These are phyloP conservation scores for Globisporangium carolinianum DNA, from an alignment of 352 stramenopile species.

Conservation along the genomic window DNA sequence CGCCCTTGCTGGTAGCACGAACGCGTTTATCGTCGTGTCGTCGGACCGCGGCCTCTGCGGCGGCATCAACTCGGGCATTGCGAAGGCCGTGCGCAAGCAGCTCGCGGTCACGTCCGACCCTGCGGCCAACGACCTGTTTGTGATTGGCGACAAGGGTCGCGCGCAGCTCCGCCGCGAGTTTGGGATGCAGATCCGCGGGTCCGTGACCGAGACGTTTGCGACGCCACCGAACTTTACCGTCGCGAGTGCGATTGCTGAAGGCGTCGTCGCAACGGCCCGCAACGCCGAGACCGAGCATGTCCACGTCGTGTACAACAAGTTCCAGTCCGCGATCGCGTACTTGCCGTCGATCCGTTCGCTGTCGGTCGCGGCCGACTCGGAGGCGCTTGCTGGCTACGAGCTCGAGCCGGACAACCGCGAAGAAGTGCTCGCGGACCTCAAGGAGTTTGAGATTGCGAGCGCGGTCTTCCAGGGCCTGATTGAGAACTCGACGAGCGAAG, in stretches of 20 bases:
- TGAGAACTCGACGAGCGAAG: conserved; percentile 96
- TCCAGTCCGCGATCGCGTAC: conserved; percentile 95
- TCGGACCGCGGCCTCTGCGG: conserved; percentile 98
- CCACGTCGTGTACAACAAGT: conserved; percentile 97
- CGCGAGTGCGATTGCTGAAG: conserved; percentile 88
- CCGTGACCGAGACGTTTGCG: conserved; percentile 79
- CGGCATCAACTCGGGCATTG: conserved; percentile 96
- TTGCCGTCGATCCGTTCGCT: conserved; percentile 86
- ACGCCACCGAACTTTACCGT: conserved; percentile 89
- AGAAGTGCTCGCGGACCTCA: conserved; percentile 95
- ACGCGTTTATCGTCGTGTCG: conserved; percentile 93
- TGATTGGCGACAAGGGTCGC: conserved; percentile 97
- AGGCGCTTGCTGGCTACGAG: conserved; percentile 91
- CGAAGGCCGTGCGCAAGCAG: conserved; percentile 85
- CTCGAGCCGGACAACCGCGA: conserved; percentile 97
- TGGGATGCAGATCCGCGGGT: conserved; percentile 49
- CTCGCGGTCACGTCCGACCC: conserved; percentile 42
- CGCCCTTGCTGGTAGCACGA: conserved; percentile 73
- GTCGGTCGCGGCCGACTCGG: conserved; percentile 46
- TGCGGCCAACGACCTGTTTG: conserved; percentile 84
- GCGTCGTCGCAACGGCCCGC: conserved; percentile 74
- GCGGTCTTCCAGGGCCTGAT: conserved; percentile 95
- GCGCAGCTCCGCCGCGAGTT: conserved; percentile 89
- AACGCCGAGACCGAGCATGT: conserved; percentile 78
- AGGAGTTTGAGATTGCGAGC: conserved; percentile 90